A percentile compares a stretch with the other conserved stretches of the same genome.
These are phyloP conservation scores for Scheffersomyces stipitis DNA, from an alignment of 805 yeast species.

Conservation along the genomic window DNA sequence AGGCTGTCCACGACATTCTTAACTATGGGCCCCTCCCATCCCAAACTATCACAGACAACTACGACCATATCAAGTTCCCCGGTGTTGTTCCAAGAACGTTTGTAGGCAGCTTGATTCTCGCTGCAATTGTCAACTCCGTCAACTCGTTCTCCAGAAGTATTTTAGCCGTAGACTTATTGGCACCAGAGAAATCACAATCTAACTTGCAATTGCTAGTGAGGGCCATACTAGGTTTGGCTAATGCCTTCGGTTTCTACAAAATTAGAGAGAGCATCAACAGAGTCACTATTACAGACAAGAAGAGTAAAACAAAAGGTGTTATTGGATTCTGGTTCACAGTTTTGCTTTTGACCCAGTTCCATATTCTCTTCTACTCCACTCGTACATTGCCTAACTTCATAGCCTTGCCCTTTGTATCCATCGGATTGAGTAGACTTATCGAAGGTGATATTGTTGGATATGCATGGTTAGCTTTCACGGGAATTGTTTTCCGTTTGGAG, in stretches of 20 bases:
- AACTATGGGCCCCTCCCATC: constrained; percentile 53
- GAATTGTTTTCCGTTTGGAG: constrained; percentile 74
- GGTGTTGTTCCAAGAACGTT: constrained; percentile 90
- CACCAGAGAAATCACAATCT: constrained; percentile 8
- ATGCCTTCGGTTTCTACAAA: constrained; percentile 51
- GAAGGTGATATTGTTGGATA: constrained; percentile 50
- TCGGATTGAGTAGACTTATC: constrained; percentile 52
- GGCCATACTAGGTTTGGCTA: constrained; percentile 59
- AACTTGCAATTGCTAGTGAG: constrained; percentile 55
- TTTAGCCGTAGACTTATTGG: constrained; percentile 20
- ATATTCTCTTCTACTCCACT: constrained; percentile 74
- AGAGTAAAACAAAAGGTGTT: constrained; percentile 13
- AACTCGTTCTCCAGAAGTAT: constrained; percentile 11
- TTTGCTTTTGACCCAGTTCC: constrained; percentile 70
- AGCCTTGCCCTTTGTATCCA: constrained; percentile 69
- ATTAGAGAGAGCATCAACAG: constrained; percentile 42
- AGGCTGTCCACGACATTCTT: constrained; percentile 82
- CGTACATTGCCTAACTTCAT: constrained; percentile 87
- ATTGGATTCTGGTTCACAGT: constrained; percentile 59
- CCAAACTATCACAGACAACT: constrained; percentile 36
- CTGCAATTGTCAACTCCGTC: constrained; percentile 43
- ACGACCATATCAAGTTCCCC: constrained; percentile 78
- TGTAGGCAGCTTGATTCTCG: constrained; percentile 62
- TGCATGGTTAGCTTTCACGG: constrained; percentile 56
- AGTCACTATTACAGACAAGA: constrained; percentile 22